Conservation (phyloP, 2,329 filamentous ascomycete genomes). For the Dothistroma septosporum region DNA sequence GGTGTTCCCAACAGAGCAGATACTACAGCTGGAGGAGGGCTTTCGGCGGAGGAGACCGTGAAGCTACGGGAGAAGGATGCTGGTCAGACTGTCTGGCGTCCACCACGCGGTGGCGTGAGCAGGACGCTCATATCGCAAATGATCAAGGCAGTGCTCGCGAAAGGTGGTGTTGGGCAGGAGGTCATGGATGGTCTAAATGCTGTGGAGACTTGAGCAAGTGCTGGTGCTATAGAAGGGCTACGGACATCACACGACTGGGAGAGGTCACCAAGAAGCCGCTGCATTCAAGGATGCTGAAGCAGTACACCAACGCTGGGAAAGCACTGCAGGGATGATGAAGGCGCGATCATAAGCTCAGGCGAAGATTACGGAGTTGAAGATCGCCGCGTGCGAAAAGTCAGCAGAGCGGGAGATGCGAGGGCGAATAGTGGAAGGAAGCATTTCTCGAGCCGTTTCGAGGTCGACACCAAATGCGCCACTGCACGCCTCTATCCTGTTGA, state of each 20-base stretch:
- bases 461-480: neutral
- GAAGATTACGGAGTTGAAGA: neutral
- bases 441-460: neutral
- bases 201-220: conserved; percentile 52
- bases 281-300: neutral
- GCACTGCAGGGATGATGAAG: neutral
- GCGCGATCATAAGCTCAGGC: neutral
- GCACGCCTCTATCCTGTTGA: neutral
- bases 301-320: neutral
- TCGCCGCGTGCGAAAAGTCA: neutral
- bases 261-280: neutral
- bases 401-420: neutral
- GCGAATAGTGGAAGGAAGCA: neutral
- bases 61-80: conserved; percentile 50
- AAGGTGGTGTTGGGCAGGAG: conserved; percentile 78
- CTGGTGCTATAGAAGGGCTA: neutral
- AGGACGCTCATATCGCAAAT: conserved; percentile 68
- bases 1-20: conserved; percentile 48
- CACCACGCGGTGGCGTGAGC: conserved; percentile 78
- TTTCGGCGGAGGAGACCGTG: conserved; percentile 39
- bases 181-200: conserved; percentile 75
- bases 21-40: conserved; percentile 41
- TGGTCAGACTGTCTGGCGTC: conserved; percentile 67
- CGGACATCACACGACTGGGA: neutral
- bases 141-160: conserved; percentile 70